Evolutionary conservation across 2,329 filamentous ascomycete genomes (phyloP).

Genomic region (Stagonosporopsis rhizophila): DNA sequence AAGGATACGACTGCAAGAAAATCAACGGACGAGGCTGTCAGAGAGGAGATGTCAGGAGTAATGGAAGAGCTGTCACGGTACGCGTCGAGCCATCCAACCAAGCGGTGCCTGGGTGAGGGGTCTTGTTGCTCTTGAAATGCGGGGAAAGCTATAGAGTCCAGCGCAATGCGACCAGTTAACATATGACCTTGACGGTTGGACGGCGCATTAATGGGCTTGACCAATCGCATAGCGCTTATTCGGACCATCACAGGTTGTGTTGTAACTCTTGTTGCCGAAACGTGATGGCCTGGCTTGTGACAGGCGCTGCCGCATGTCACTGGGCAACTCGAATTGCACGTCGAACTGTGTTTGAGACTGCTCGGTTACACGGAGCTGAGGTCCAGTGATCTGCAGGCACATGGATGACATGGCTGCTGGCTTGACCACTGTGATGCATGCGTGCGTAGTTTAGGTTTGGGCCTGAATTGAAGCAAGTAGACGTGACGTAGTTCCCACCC

Average conservation of each 20-base stretch:
- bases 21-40: constrained; percentile 20
- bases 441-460: constrained; percentile 8
- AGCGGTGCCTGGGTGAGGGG: constrained; percentile 34
- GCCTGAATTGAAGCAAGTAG: not conserved
- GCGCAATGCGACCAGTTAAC: constrained; percentile 20
- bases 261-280: constrained; percentile 8
- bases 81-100: constrained; percentile 25
- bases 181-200: constrained; percentile 14
- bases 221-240: constrained; percentile 28
- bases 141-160: constrained; percentile 22
- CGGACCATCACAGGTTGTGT: not conserved
- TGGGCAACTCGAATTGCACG: constrained; percentile 7
- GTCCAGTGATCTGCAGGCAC: constrained; percentile 11
- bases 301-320: constrained; percentile 17
- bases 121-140: constrained; percentile 32
- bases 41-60: constrained; percentile 21
- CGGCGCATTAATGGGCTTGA: constrained; percentile 11
- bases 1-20: constrained; percentile 1
- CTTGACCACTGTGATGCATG: not conserved
- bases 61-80: constrained; percentile 12
- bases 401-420: not conserved
- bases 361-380: constrained; percentile 4
- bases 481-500: constrained; percentile 8
- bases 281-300: constrained; percentile 14
- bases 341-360: not conserved